Percentiles rank a stretch among this genome's conserved stretches.
phyloP scores from a whole-genome alignment of 225 moss, liverwort and hornwort species.

The Anthoceros angustus region DNA sequence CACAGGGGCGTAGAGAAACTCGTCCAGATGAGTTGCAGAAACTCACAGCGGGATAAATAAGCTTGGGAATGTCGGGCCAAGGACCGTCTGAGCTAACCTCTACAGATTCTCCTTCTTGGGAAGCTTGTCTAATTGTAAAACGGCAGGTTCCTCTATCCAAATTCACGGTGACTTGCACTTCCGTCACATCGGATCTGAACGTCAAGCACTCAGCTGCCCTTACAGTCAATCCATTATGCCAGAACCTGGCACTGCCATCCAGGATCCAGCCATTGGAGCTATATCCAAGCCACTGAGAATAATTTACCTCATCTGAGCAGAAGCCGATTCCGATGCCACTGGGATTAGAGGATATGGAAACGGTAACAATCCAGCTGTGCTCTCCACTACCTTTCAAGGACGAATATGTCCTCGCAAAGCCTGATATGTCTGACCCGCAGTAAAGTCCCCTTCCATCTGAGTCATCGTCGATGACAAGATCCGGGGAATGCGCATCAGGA shows the following conservation, averaged over 20 bases:
- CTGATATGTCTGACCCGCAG: not conserved
- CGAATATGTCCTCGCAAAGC: not conserved
- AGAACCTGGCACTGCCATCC: not conserved
- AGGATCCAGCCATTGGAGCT: not conserved
- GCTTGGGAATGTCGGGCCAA: not conserved
- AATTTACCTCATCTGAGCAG: not conserved
- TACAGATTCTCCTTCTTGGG: not conserved
- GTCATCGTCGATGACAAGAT: not conserved
- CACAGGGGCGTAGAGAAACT: not conserved
- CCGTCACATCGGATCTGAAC: not conserved
- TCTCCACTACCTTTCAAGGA: not conserved
- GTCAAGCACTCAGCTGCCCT: not conserved
- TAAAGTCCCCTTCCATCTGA: constrained; percentile 1
- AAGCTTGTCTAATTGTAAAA: not conserved
- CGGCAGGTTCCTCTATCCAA: not conserved
- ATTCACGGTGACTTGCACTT: not conserved
- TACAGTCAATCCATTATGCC: not conserved
- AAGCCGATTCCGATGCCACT: not conserved
- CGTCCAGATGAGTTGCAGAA: not conserved
- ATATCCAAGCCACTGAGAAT: not conserved
- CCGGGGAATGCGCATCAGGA: not conserved
- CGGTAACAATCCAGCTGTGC: not conserved
- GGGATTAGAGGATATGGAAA: not conserved
- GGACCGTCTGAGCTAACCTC: not conserved
- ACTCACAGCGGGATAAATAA: not conserved